A percentile compares a stretch with the other conserved stretches of the same genome.
phyloP scores from a whole-genome alignment of 352 stramenopile species.

The Pythium phragmitis region DNA sequence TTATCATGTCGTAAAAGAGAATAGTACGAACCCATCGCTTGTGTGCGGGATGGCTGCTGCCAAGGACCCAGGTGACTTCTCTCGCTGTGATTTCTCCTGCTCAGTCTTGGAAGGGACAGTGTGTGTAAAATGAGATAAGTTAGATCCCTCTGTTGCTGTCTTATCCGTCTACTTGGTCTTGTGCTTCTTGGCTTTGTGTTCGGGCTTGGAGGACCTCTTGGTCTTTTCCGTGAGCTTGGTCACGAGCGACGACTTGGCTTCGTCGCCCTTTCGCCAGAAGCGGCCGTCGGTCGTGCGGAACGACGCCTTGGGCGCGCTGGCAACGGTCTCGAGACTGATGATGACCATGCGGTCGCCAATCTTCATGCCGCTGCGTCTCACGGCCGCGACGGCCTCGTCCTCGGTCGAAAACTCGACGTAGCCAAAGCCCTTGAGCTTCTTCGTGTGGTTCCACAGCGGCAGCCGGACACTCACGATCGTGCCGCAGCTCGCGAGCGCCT shows the following conservation, averaged over 20 bases:
- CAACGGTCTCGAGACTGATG: conserved; percentile 90
- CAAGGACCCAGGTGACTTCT: not conserved
- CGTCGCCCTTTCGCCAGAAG: conserved; percentile 88
- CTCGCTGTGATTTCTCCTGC: no score
- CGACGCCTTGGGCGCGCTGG: conserved; percentile 88
- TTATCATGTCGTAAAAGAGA: not conserved
- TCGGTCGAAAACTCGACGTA: conserved; percentile 91
- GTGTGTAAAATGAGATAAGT: conserved; percentile 19
- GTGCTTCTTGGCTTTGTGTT: conserved; percentile 25
- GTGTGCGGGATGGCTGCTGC: not conserved
- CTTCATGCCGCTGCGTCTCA: conserved; percentile 81
- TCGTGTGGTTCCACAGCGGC: conserved; percentile 91
- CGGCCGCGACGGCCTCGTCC: conserved; percentile 63
- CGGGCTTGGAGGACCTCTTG: conserved; percentile 25
- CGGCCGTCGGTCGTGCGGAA: conserved; percentile 86
- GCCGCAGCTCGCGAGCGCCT: conserved; percentile 85
- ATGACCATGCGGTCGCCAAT: conserved; percentile 89
- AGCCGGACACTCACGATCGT: conserved; percentile 93
- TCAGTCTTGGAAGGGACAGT: not conserved
- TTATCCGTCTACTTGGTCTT: conserved; percentile 16
- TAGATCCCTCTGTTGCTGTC: conserved; percentile 3
- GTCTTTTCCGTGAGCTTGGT: conserved; percentile 76
- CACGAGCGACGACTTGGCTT: conserved; percentile 77
- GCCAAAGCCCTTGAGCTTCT: conserved; percentile 96
- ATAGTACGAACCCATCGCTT: not conserved